Evolutionary conservation across 2,329 filamentous ascomycete genomes (phyloP), one percentile per base, ranked within the genome.

Genomic region (Didymellaceae sp.): DNA sequence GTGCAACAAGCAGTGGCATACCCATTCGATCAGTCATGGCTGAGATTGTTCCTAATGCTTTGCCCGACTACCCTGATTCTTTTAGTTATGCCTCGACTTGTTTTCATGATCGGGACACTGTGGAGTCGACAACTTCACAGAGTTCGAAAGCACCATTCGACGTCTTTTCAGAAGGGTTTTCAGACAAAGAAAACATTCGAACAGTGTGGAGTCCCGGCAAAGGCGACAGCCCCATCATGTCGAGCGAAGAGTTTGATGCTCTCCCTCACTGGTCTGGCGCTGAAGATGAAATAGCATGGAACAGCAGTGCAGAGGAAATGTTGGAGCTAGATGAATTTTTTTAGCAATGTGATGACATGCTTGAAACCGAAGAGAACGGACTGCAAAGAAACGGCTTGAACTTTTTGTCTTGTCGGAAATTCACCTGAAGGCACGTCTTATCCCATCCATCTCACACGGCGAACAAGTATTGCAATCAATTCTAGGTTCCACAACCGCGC

Each of bases 171-270:
- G 7, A 17, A 6, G 1, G 7, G 13, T 10, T 13, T 16, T 20
- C 14, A 4, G 26, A 26, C 11, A 20, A 16, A 11, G 9, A n/a
- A 7, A 5, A 25, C 24, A 32, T 11, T 4, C 22, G 5, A 9
- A 3, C 11, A 9, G 2, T 39, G 28, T 43, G 46, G 39, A 28
- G 31, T 45, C 17, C 35, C 21, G 20, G 16, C 3, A 6, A 14
- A 8, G 25, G 32, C 13, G 6, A 11, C 9, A 7, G 26, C 3
- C 24, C 10, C 17, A 34, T 48, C 24, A 37, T 45, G 33, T 44
- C 45, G 22, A 44, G 28, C 28, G 30, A 25, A 8, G 33, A 51
- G 21, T 45, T 51, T 14, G 32, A 45, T 11, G 39, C 16, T 7
- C 41, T 45, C 14, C 26, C 33, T 25, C 20, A 38, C 10, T 38